Conservation (phyloP, 202 grass and related monocot genomes). For the Brachypodium distachyon region DNA sequence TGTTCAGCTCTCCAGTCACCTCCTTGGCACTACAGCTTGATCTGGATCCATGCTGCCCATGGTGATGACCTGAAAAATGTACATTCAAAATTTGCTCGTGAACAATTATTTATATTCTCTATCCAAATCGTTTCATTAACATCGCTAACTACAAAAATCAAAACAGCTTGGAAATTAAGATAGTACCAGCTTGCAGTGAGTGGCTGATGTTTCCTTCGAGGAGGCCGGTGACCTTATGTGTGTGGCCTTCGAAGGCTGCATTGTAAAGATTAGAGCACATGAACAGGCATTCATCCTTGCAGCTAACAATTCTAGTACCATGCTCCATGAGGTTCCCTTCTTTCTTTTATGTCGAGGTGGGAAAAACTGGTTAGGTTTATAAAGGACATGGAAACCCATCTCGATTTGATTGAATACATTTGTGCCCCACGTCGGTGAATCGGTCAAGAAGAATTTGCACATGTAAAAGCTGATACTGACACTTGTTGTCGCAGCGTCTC, state of each 20-base stretch:
- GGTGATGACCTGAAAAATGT: background rate
- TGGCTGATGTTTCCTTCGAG: background rate
- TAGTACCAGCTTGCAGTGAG: background rate
- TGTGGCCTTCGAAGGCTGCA: background rate
- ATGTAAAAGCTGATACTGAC: too few species aligned
- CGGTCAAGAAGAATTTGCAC: background rate
- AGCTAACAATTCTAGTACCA: background rate
- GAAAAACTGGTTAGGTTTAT: background rate
- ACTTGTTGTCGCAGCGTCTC: too few species aligned
- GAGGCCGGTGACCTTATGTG: background rate
- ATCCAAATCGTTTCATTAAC: background rate
- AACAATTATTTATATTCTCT: too few species aligned
- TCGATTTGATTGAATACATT: background rate
- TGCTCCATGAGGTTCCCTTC: background rate
- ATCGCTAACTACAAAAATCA: too few species aligned
- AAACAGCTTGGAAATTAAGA: too few species aligned
- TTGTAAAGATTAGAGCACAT: slow-evolving; percentile 27
- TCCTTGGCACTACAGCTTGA: background rate
- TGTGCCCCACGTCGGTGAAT: background rate
- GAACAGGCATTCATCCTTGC: background rate
- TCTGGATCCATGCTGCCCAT: too few species aligned
- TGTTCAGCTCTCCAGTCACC: background rate
- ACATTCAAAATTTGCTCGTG: background rate
- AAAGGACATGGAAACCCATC: background rate
- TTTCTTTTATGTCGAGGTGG: background rate